These are phyloP conservation scores for Ceratonia siliqua DNA, from an alignment of 306 rosid genomes.

Conservation along the genomic window DNA sequence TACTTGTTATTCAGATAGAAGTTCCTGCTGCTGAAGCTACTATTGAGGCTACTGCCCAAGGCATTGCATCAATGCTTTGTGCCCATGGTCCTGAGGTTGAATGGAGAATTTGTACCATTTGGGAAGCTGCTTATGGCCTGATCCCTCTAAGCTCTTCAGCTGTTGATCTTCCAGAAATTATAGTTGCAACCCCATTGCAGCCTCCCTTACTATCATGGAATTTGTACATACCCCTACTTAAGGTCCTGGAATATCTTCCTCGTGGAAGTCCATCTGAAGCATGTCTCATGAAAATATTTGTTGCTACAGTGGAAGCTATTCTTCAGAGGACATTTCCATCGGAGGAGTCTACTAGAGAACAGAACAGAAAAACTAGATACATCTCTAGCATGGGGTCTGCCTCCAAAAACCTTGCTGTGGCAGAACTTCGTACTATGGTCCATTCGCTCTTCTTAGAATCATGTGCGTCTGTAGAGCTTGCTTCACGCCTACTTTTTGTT, in stretches of 20 bases:
- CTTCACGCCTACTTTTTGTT: slow-evolving; percentile 83
- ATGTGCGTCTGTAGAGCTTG: slow-evolving; percentile 82
- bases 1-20: slow-evolving; percentile 36
- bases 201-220: slow-evolving; percentile 89
- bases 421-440: slow-evolving; percentile 91
- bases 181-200: slow-evolving; percentile 87
- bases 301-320: slow-evolving; percentile 87
- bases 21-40: slow-evolving; percentile 79
- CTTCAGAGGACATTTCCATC: slow-evolving; percentile 82
- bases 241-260: slow-evolving; percentile 91
- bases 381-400: slow-evolving; percentile 59
- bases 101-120: slow-evolving; percentile 92
- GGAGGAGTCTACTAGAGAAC: slow-evolving; percentile 59
- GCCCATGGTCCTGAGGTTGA: slow-evolving; percentile 93
- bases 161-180: slow-evolving; percentile 87
- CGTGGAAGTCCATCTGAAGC: slow-evolving; percentile 96
- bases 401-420: slow-evolving; percentile 80
- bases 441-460: slow-evolving; percentile 92
- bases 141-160: slow-evolving; percentile 84
- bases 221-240: slow-evolving; percentile 83
- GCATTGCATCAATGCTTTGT: slow-evolving; percentile 91
- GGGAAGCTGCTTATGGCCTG: slow-evolving; percentile 95
- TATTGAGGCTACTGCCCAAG: slow-evolving; percentile 91
- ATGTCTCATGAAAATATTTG: slow-evolving; percentile 86
- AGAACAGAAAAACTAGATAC: slow-evolving; percentile 62